phyloP scores from a whole-genome alignment of 169 alveolate species.

The Toxoplasma gondii region DNA sequence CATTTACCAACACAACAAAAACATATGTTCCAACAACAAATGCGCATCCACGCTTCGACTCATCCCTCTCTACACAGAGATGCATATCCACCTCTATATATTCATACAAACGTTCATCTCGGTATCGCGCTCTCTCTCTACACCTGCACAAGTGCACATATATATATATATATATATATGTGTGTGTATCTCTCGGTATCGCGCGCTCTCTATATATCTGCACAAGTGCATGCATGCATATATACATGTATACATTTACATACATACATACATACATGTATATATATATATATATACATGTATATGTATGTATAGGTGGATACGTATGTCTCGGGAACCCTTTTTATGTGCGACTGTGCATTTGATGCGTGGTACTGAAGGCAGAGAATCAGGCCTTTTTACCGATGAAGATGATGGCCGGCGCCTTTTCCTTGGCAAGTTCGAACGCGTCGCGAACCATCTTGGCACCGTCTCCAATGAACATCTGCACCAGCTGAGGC shows the following conservation, averaged over 20 bases:
- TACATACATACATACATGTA: background rate
- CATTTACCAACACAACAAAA: background rate
- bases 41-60: background rate
- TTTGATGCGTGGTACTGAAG: background rate
- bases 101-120: background rate
- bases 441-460: constrained; percentile 98
- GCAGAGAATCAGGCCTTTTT: constrained; percentile 22
- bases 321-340: background rate
- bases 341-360: background rate
- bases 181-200: background rate
- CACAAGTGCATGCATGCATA: background rate
- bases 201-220: background rate
- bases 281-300: background rate
- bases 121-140: background rate
- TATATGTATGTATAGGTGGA: no score
- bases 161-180: background rate
- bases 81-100: background rate
- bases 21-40: background rate
- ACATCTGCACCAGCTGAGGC: constrained; percentile 99
- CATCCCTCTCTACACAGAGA: background rate
- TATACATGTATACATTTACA: background rate
- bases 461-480: constrained; percentile 99
- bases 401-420: constrained; percentile 97
- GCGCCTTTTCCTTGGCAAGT: constrained; percentile 99
- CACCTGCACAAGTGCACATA: background rate